Conservation (phyloP, 495 filamentous ascomycete genomes). For the Glutinoglossum americanum region DNA sequence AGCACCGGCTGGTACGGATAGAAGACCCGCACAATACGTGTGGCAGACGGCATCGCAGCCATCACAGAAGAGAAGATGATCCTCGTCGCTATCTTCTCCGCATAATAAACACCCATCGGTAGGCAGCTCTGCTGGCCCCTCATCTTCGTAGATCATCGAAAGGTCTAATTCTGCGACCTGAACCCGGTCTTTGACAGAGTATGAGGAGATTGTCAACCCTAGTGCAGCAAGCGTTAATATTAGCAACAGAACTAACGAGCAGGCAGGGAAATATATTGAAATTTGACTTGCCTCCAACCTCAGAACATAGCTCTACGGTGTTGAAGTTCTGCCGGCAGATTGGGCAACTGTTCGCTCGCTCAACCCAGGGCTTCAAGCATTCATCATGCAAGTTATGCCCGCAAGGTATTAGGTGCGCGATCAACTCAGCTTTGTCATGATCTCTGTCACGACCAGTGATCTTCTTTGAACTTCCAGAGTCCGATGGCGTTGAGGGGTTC, state of each 20-base stretch:
- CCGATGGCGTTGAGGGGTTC: neutral
- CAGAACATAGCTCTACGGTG: slow-evolving; percentile 59
- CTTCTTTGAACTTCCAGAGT: neutral
- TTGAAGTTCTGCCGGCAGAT: slow-evolving; percentile 89
- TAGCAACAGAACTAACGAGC: neutral
- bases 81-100: slow-evolving; percentile 48
- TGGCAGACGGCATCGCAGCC: slow-evolving; percentile 70
- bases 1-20: slow-evolving; percentile 41
- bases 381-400: slow-evolving; percentile 78
- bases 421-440: slow-evolving; percentile 25
- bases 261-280: slow-evolving; percentile 9
- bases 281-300: slow-evolving; percentile 42
- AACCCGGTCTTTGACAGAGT: slow-evolving; percentile 67
- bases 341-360: slow-evolving; percentile 91
- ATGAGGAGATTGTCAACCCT: slow-evolving; percentile 62
- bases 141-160: slow-evolving; percentile 52
- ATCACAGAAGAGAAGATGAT: slow-evolving; percentile 68
- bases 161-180: slow-evolving; percentile 79
- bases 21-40: slow-evolving; percentile 66
- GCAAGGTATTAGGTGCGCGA: slow-evolving; percentile 51
- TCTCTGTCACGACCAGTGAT: neutral
- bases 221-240: slow-evolving; percentile 4
- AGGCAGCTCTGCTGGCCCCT: slow-evolving; percentile 10
- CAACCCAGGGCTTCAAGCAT: slow-evolving; percentile 80
- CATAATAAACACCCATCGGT: slow-evolving; percentile 56